These are phyloP conservation scores for Phytophthora boehmeriae DNA, from an alignment of 352 stramenopile species.

Conservation along the genomic window DNA sequence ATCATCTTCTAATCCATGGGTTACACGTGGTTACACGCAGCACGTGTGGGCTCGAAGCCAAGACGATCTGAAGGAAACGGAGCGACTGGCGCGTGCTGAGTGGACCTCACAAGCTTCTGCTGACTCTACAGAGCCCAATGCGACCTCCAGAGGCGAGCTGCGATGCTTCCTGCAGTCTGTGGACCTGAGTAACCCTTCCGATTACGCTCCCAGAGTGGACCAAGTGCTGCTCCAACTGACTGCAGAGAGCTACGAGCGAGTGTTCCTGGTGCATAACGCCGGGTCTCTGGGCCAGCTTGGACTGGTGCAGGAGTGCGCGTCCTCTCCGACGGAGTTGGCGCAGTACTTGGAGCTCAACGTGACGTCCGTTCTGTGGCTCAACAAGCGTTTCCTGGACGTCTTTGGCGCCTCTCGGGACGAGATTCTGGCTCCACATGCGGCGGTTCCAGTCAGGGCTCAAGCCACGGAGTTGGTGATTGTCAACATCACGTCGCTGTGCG, in stretches of 20 bases:
- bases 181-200: constrained; percentile 45
- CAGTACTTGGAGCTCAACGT: constrained; percentile 86
- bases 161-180: constrained; percentile 44
- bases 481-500: constrained; percentile 89
- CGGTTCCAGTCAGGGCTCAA: neutral
- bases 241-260: constrained; percentile 38
- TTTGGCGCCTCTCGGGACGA: constrained; percentile 60
- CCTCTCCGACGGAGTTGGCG: constrained; percentile 45
- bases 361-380: constrained; percentile 84
- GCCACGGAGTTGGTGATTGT: constrained; percentile 27
- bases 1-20: neutral
- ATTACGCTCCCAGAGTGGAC: constrained; percentile 64
- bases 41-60: constrained; percentile 62
- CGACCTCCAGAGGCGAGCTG: constrained; percentile 24
- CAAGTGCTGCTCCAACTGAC: constrained; percentile 34
- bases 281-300: constrained; percentile 75
- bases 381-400: constrained; percentile 71
- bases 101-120: constrained; percentile 24
- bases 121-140: neutral
- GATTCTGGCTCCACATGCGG: constrained; percentile 12
- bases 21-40: constrained; percentile 21
- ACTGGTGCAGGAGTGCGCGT: constrained; percentile 53
- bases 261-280: constrained; percentile 87
- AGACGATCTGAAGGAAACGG: constrained; percentile 59
- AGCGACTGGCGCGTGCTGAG: constrained; percentile 38